Evolutionary conservation across 1,284 basidiomycete species (phyloP), one percentile per base, ranked within the genome.

Genomic region (Cutaneotrichosporon daszewskae): DNA sequence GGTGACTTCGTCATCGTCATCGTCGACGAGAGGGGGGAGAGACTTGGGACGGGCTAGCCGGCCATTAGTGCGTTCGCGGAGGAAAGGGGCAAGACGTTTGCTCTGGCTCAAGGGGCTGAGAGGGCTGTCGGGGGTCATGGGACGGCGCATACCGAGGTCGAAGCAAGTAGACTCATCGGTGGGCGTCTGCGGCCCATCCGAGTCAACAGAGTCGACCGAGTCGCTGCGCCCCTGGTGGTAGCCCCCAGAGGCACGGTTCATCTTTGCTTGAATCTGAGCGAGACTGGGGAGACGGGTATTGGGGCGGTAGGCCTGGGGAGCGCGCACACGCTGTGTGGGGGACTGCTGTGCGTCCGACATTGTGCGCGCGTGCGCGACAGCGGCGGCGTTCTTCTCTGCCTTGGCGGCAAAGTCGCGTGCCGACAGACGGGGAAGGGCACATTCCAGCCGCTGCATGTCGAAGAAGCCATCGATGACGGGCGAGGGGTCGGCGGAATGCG

Each of bases 191-290:
- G 63, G 47, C 16, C 63, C 66, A 26, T 64, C 47, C 5, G 60
- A 60, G 31, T 65, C 63, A 10, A 56, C 36, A 20, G 55, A 51
- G 39, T 51, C 47, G n/a, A 49, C 28, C 26, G 47, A 49, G 35
- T 54, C 43, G 43, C 43, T 45, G 29, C 52, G 47, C 3, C 26
- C 18, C n/a, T 45, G 40, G 19, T 20, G 22, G 14, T 32, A 28
- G 24, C 33, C 16, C 5, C n/a, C 11, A 14, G n/a, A 19, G 12
- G 22, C 27, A 27, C 37, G 36, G 38, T 40, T 37, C 49, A 69
- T 56, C 54, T 62, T 60, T 18, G 62, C 62, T 42, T 69, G 63
- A 28, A 69, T 67, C 57, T 69, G 59, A 28, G 59, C 60, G 5
- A 69, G 53, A 32, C 56, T 59, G 2, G 66, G 66, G 16, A 69